Percentiles rank a stretch among this genome's conserved stretches.
Evolutionary conservation across 2,329 filamentous ascomycete genomes (phyloP).

Genomic region (Teratosphaeriaceae sp.): DNA sequence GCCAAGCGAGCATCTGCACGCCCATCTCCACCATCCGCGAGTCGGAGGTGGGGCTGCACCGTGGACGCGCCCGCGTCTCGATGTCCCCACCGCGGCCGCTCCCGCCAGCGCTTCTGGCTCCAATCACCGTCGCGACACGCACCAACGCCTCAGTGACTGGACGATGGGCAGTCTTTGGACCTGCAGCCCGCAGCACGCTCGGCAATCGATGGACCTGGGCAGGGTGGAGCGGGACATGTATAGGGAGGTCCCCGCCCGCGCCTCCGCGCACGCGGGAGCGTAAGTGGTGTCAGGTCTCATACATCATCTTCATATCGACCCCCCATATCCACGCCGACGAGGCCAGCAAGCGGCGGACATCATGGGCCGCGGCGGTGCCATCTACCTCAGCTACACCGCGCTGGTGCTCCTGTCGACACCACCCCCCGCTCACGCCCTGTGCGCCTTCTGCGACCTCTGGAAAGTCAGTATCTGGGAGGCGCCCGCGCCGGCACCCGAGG

Average conservation of each 20-base stretch:
- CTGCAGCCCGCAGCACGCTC: constrained; percentile 1
- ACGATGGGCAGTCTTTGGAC: neutral
- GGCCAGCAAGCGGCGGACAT: constrained; percentile 1
- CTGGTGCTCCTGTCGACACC: constrained; percentile 20
- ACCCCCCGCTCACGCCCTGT: constrained; percentile 10
- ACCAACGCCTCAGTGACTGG: neutral
- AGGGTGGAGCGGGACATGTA: constrained; percentile 1
- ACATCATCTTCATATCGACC: neutral
- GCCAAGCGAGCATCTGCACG: neutral
- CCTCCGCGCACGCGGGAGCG: neutral
- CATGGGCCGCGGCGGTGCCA: constrained; percentile 19
- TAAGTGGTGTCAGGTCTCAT: constrained; percentile 1
- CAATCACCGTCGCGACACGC: neutral
- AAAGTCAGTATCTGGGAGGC: constrained; percentile 46
- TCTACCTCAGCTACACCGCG: constrained; percentile 24
- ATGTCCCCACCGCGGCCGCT: too few species aligned
- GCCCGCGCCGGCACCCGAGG: constrained; percentile 53
- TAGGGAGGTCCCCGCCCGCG: neutral
- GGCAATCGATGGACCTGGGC: too few species aligned
- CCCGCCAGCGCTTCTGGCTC: neutral
- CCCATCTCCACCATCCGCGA: neutral
- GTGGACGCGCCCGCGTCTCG: too few species aligned
- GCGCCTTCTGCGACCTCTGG: constrained; percentile 26
- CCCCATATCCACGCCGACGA: neutral
- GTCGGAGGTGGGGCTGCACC: too few species aligned